Evolutionary conservation across 768 basidiomycete genomes (phyloP), one percentile per base, ranked within the genome.

Genomic region (Lactarius hatsudake): DNA sequence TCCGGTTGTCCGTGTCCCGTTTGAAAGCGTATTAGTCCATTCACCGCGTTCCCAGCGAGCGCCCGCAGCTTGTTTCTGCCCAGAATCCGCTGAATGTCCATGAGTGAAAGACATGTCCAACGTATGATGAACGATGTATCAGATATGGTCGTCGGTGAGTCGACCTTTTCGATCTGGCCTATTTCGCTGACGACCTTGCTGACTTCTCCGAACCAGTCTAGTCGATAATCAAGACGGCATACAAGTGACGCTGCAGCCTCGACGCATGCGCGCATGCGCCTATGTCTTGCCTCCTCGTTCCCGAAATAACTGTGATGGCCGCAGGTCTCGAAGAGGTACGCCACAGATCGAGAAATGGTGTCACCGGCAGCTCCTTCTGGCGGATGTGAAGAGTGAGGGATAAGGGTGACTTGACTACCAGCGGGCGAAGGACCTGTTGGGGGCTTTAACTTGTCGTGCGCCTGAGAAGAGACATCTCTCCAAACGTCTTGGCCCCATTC

Each of bases 101-200:
- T 3, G 38, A 42, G n/a, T 28, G 58, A 59, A 28, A 59, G 58
- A 17, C 58, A 59, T 3, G 58, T 59, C 58, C 58, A 59, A 7
- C 38, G 58, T 18, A 59, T 10, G 12, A 13, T 13, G 36, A 36
- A 36, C 2, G 58, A 42, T 15, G 1, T 23, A 15, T 59, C 38
- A 2, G 36, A 17, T 42, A 13, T 13, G 2, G 12, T 38, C 23
- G 58, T 40, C 36, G 3, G 38, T 36, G 5, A 15, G 15, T 23
- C n/a, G n/a, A 23, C 2, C 10, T 42, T 59, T 28, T 59, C 58
- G 5, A 26, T 23, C 2, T 23, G 36, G 13, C 38, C 38, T 2
- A 59, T 18, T n/a, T 59, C 56, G 18, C 56, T 38, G 56, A 57
- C 18, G 4, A 57, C 6, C 34, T 38, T 12, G 32, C 7, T 9